Conservation (phyloP, 768 basidiomycete genomes). For the Candolleomyces efflorescens region DNA sequence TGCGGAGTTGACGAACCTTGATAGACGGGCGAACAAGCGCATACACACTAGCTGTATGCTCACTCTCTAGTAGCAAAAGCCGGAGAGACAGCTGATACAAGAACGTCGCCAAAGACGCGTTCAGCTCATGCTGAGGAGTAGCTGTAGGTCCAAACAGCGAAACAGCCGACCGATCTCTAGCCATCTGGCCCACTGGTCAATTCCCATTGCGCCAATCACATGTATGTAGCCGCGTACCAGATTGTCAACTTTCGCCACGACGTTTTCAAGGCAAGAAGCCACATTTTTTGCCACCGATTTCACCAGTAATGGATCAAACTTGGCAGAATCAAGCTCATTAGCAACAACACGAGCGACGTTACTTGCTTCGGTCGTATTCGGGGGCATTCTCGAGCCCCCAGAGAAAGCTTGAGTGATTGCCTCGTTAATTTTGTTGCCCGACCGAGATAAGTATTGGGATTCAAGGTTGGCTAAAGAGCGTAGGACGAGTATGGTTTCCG, state of each 20-base stretch:
- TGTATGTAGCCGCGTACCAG: conserved; percentile 57
- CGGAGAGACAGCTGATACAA: conserved; percentile 74
- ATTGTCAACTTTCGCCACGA: conserved; percentile 58
- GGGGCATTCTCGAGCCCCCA: conserved; percentile 64
- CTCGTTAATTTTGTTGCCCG: conserved; percentile 81
- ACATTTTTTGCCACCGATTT: conserved; percentile 75
- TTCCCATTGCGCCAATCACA: background rate
- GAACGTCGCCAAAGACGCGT: conserved; percentile 74
- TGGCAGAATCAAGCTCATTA: conserved; percentile 91
- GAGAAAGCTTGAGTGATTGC: conserved; percentile 73
- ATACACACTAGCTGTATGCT: conserved; percentile 60
- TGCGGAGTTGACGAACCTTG: conserved; percentile 37
- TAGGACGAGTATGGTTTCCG: conserved; percentile 87
- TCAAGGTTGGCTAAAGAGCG: conserved; percentile 84
- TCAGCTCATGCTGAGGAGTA: conserved; percentile 73
- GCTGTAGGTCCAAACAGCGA: conserved; percentile 72
- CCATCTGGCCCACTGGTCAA: conserved; percentile 40
- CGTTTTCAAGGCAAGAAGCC: conserved; percentile 61
- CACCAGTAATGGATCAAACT: conserved; percentile 88
- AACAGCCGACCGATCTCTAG: conserved; percentile 74
- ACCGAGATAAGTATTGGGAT: conserved; percentile 81
- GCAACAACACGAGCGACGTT: conserved; percentile 71
- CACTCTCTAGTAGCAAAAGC: conserved; percentile 59
- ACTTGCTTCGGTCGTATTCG: conserved; percentile 71
- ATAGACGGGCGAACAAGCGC: conserved; percentile 52